Evolutionary conservation across 352 stramenopile genomes (phyloP), one percentile per base, ranked within the genome.

Genomic region (Phytopythium oedochilum): DNA sequence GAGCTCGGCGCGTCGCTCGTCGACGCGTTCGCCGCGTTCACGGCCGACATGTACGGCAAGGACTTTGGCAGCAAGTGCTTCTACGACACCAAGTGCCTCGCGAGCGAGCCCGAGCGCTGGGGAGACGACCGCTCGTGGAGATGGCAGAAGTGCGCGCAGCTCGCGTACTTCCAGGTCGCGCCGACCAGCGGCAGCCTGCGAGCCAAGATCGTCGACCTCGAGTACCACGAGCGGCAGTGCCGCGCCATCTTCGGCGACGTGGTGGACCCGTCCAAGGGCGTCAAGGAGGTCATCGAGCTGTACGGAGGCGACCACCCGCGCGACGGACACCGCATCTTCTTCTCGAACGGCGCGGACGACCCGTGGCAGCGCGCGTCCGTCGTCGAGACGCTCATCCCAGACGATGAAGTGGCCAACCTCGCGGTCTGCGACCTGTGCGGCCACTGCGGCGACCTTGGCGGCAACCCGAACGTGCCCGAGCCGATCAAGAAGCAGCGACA

Each of bases 121-220:
- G 66, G 64, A 22, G 83, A 93, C 53, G 78, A 82, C 36, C 82
- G 86, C 12, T 93, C 87, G 55, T 96, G 87, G 86, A 69, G 87
- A 29, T 95, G 79, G 78, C 83, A 96, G 48, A 96, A 95, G 52
- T 96, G 86, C 58, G 75, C 63, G 32, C 75, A 96, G 64, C 58
- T 96, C 35, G 86, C 86, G 25, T 96, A 89, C 58, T 96, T 96
- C 64, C 86, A 96, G 54, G 66, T 92, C 23, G 87, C 86, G 3
- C 85, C 85, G 0, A 44, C 67, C 35, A 67, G 60, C 8, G 71
- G 74, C 44, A 90, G 78, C 53, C 52, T 96, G 7, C 81, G 87
- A 0, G 68, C 87, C 17, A 64, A 62, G 17, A 78, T 84, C 38
- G 77, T 96, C 12, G 59, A 90, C 59, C 48, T 95, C 14, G 66